Conservation (phyloP, 2,329 filamentous ascomycete genomes). For the Cladosporium sp. region DNA sequence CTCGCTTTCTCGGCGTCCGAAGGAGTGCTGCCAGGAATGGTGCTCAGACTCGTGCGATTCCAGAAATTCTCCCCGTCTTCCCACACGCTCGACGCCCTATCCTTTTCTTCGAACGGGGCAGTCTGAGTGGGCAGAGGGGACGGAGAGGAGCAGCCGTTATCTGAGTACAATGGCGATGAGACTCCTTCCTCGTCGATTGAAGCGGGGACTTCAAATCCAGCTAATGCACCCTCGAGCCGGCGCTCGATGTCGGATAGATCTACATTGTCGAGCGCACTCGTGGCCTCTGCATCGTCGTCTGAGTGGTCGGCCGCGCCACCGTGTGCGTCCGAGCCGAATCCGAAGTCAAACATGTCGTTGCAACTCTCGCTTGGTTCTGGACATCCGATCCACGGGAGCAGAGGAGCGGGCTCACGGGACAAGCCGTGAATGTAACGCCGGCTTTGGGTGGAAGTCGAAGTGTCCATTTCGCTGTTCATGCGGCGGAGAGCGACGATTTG, state of each 20-base stretch:
- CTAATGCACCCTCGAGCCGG: constrained; percentile 24
- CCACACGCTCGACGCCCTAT: constrained; percentile 38
- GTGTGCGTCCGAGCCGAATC: constrained; percentile 13
- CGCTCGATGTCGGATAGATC: constrained; percentile 20
- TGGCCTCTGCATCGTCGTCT: constrained; percentile 7
- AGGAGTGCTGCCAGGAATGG: constrained; percentile 3
- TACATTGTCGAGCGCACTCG: constrained; percentile 24
- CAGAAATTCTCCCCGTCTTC: constrained; percentile 32
- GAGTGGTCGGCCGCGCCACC: neutral
- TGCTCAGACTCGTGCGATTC: constrained; percentile 12
- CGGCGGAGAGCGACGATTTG: constrained; percentile 38
- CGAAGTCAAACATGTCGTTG: constrained; percentile 25
- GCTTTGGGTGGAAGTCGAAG: constrained; percentile 26
- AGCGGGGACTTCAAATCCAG: constrained; percentile 19
- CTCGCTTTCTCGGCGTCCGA: constrained; percentile 4
- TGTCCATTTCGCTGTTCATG: constrained; percentile 40
- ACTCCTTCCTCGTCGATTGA: neutral
- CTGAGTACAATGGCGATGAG: neutral
- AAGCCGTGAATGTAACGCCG: constrained; percentile 36
- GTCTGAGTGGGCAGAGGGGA: neutral
- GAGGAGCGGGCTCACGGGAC: constrained; percentile 35
- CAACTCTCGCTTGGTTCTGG: constrained; percentile 15
- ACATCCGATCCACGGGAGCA: constrained; percentile 27
- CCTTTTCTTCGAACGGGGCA: neutral
- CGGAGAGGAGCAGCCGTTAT: neutral